Base-by-base conservation (phyloP, 2,329 filamentous ascomycete genomes). In the Talaromyces funiculosus region DNA sequence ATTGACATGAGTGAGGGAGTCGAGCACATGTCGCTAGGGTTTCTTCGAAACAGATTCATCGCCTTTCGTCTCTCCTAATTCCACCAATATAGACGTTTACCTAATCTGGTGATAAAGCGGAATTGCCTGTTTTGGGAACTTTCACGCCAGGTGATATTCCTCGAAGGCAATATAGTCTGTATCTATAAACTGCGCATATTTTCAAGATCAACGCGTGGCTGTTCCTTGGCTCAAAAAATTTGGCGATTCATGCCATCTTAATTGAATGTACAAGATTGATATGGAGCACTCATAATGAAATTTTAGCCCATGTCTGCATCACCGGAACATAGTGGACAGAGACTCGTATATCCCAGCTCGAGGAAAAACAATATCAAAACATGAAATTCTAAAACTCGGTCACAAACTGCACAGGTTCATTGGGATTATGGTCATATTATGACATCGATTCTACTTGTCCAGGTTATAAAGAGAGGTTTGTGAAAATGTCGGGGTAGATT, bases 21-120 rank as follows among this genome's bases (percentile, higher is more conserved):
- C 85, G 87, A 20, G 86, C 86, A 61, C 85, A 86, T 14, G 86
- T 89, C 53, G 89, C 81, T 82, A 91, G 87, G 75, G 89, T 89
- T 72, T 92, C 90, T 1, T 88, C 88, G 61, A 92, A 91, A 16
- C 86, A 88, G 4, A 91, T 88, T 65, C 88, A 85, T 77, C 90
- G 90, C 56, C 87, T 79, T 75, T 92, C 89, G 62, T 87, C 89
- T 63, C 88, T 90, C 49, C 85, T 90, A 1, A 93, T 81, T 72
- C 90, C 90, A 56, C 89, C 86, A n/a, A 92, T 81, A 63, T 91
- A 90, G 9, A 33, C 8, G 16, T 7, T 9, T 31, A 31, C 26
- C 26, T 18, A 31, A 49, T 33, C 4, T 9, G 45, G 45, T 12
- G 20, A 49, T n/a, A 18, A 12, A 9, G 4, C 16, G 20, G 5